Conservation (phyloP, 1,139 yeast genomes). For the Sugiyamaella neomexicana region DNA sequence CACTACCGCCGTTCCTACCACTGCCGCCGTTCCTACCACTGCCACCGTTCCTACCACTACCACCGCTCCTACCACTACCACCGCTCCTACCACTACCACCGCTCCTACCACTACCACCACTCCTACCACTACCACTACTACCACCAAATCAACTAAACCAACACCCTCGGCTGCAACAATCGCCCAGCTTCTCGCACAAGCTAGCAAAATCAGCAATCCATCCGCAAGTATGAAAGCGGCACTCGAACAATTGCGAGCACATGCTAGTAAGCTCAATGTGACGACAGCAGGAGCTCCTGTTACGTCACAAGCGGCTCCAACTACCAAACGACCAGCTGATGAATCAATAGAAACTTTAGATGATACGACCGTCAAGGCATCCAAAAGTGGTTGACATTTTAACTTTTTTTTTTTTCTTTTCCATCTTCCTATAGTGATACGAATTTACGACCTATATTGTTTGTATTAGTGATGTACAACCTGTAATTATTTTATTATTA, state of each 20-base stretch:
- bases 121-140: constrained; percentile 16
- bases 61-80: constrained; percentile 11
- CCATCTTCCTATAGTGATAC: constrained; percentile 15
- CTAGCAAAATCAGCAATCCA: constrained; percentile 41
- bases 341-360: constrained; percentile 22
- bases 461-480: constrained; percentile 7
- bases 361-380: constrained; percentile 24
- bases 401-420: background rate
- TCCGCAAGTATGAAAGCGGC: constrained; percentile 40
- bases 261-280: constrained; percentile 35
- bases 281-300: background rate
- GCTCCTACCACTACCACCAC: constrained; percentile 17
- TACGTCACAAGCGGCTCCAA: constrained; percentile 6
- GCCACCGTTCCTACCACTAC: constrained; percentile 18
- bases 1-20: constrained; percentile 6
- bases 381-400: constrained; percentile 16
- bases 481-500: constrained; percentile 13
- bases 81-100: background rate
- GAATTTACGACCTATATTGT: constrained; percentile 19
- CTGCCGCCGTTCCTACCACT: constrained; percentile 10
- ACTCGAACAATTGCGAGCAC: constrained; percentile 40
- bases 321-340: constrained; percentile 26
- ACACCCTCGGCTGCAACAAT: constrained; percentile 34
- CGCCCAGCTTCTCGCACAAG: constrained; percentile 40
- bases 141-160: constrained; percentile 12